phyloP scores from a whole-genome alignment of 1,139 yeast species.

The Sugiyamaella paludigena region DNA sequence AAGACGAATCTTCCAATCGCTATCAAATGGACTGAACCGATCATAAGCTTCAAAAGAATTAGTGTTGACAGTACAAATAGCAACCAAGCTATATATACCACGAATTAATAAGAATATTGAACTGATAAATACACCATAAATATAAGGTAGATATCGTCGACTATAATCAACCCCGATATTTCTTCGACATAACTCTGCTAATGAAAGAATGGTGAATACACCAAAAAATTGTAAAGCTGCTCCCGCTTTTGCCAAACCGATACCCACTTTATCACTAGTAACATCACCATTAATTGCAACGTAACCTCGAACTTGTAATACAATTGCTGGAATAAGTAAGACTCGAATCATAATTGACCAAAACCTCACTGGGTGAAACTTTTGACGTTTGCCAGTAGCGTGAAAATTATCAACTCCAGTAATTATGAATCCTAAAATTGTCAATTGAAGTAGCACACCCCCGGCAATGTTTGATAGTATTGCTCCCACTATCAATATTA shows the following conservation, averaged over 20 bases:
- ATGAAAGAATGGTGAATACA: not conserved
- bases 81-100: no score
- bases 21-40: constrained; percentile 8
- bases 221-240: not conserved
- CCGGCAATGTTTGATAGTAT: constrained; percentile 4
- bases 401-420: not conserved
- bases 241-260: no score
- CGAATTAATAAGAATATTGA: no score
- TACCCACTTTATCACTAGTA: not conserved
- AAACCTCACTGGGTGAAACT: not conserved
- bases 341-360: not conserved
- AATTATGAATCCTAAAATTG: constrained; percentile 3
- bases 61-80: no score
- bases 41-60: no score
- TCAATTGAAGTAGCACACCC: constrained; percentile 2
- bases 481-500: constrained; percentile 3
- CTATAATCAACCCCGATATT: no score
- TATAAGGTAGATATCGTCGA: not conserved
- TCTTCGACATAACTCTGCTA: no score
- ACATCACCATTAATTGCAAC: not conserved
- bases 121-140: no score
- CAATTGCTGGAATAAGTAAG: not conserved
- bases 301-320: constrained; percentile 6
- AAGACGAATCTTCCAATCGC: constrained; percentile 18
- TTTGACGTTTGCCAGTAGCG: not conserved